phyloP scores from a whole-genome alignment of 331 rosid species.

The Malus hybrid region DNA sequence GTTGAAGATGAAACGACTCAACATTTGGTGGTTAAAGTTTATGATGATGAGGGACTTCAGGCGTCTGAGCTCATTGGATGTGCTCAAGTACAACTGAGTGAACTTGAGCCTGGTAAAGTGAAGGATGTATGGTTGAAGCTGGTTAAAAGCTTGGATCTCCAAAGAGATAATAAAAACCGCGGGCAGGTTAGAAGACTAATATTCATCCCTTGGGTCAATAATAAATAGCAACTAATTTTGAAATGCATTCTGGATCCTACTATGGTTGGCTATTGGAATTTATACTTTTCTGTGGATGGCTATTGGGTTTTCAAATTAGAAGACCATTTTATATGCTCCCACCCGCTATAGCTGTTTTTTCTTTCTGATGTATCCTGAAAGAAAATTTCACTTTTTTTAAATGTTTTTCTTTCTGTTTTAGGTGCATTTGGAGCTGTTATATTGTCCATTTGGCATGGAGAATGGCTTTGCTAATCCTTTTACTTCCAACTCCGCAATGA shows the following conservation, averaged over 20 bases:
- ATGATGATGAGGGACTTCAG: slow-evolving; percentile 76
- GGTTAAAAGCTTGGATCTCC: slow-evolving; percentile 86
- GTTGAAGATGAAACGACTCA: slow-evolving; percentile 92
- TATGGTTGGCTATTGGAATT: not conserved
- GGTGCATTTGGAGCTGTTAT: slow-evolving; percentile 92
- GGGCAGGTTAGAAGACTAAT: slow-evolving; percentile 61
- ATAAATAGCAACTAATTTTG: slow-evolving; percentile 11
- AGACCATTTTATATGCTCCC: not conserved
- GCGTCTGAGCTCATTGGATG: slow-evolving; percentile 71
- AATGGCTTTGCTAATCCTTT: slow-evolving; percentile 73
- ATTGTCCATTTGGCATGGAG: slow-evolving; percentile 69
- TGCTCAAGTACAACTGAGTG: slow-evolving; percentile 45
- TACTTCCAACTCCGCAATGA: slow-evolving; percentile 51
- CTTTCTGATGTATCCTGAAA: not conserved
- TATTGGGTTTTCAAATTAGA: not conserved
- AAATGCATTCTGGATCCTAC: not conserved
- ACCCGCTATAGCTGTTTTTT: not conserved
- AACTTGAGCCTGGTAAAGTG: slow-evolving; percentile 90
- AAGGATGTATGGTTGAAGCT: slow-evolving; percentile 91
- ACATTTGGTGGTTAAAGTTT: slow-evolving; percentile 61
- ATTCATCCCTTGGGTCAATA: slow-evolving; percentile 7
- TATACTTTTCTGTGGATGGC: not conserved
- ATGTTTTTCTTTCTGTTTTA: slow-evolving; percentile 21
- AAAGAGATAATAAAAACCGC: slow-evolving; percentile 78
- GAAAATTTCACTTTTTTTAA: not conserved